Evolutionary conservation across 306 rosid genomes (phyloP), one percentile per base, ranked within the genome.

Genomic region (Medicago ruthenica): DNA sequence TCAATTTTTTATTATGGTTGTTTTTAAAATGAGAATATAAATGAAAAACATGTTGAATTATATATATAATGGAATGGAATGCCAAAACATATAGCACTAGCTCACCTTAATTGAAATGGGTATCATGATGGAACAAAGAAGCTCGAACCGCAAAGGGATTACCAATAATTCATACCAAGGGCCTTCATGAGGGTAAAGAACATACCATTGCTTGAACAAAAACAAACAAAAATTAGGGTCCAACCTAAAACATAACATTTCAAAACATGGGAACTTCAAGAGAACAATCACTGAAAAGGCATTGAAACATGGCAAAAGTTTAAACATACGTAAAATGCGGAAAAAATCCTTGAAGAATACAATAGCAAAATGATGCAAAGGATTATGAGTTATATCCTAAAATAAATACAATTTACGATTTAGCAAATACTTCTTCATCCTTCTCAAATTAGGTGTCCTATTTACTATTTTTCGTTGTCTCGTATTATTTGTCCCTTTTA

Each of bases 21-120:
- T 62, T 62, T 48, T 50, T 40, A 10, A 44, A 45, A 77, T 50
- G 77, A 42, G 72, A 82, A 67, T 8, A 67, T 40, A 61, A 76
- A 76, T 70, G 31, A 10, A 47, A 50, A 83, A 39, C 67, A 57
- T 63, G 48, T 18, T 31, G 54, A 79, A 85, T 57, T 50, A 71
- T 53, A 44, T 27, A 24, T 24, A 27, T 54, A 67, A 73, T 50
- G 51, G 20, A 61, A 20, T 41, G 54, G 41, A 80, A 59, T 59
- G 68, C 21, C 31, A 69, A 75, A 62, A 85, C 41, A 76, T 24
- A 66, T 20, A 73, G 31, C 58, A 76, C 21, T 81, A 73, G 41
- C 86, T 75, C 84, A 92, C 99, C 99, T 95, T 95, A 72, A 95
- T 95, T 79, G 99, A 95, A 85, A 95, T 95, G 83, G 99, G 99